Evolutionary conservation across 441 rosid genomes (phyloP).

Genomic region (Adansonia rubrostipa): DNA sequence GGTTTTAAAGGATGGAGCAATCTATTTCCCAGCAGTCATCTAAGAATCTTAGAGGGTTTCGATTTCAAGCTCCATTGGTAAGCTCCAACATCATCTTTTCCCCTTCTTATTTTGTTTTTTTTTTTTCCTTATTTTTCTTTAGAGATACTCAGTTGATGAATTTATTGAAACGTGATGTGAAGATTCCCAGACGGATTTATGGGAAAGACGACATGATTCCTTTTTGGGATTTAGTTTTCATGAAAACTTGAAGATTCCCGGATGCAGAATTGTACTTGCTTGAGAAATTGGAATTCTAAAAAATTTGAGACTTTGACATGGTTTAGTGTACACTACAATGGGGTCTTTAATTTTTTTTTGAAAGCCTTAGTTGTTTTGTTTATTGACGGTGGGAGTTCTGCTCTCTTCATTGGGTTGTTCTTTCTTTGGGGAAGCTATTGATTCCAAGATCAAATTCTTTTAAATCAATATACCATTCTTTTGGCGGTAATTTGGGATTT

Average conservation of each 20-base stretch:
- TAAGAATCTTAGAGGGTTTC: conserved; percentile 60
- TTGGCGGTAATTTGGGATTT: conserved; percentile 24
- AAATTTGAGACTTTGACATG: background rate
- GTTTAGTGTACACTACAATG: conserved; percentile 7
- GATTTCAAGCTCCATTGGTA: conserved; percentile 91
- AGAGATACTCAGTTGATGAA: conserved; percentile 20
- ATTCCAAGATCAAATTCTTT: conserved; percentile 17
- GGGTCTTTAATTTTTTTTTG: background rate
- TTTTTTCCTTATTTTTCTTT: conserved; percentile 16
- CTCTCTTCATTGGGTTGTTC: background rate
- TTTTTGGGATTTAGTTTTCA: conserved; percentile 26
- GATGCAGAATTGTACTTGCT: conserved; percentile 21
- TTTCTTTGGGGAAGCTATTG: background rate
- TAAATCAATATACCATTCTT: conserved; percentile 12
- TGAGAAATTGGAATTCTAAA: conserved; percentile 17
- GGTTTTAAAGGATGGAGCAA: conserved; percentile 63
- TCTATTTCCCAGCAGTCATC: conserved; percentile 58
- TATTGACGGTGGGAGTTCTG: background rate
- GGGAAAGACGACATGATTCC: background rate
- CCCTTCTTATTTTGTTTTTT: background rate
- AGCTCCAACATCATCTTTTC: conserved; percentile 33
- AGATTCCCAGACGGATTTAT: background rate
- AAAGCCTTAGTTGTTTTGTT: background rate
- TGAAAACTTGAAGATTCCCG: conserved; percentile 28
- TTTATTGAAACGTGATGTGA: conserved; percentile 21